phyloP scores from a whole-genome alignment of 306 rosid species.

The Trifolium fragiferum region DNA sequence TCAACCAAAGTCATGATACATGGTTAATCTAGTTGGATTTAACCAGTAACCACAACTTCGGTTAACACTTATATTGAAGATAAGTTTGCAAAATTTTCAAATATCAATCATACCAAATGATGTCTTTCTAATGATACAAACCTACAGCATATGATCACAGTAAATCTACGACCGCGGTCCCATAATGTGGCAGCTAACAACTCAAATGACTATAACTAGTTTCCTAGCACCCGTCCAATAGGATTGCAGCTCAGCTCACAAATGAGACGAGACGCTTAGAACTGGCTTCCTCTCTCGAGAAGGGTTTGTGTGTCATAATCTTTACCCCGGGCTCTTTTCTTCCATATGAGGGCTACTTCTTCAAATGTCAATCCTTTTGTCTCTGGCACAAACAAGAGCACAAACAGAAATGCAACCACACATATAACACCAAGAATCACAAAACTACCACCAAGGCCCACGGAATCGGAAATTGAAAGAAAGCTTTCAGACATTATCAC shows the following conservation, averaged over 20 bases:
- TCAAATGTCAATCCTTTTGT: slow-evolving; percentile 81
- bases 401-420: slow-evolving; percentile 59
- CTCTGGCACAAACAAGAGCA: slow-evolving; percentile 64
- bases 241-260: slow-evolving; percentile 8
- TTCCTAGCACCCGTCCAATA: neutral
- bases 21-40: neutral
- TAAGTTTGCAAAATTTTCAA: slow-evolving; percentile 14
- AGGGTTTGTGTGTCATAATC: slow-evolving; percentile 47
- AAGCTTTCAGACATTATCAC: slow-evolving; percentile 68
- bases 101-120: neutral
- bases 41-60: neutral
- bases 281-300: slow-evolving; percentile 49
- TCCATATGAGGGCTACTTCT: slow-evolving; percentile 75
- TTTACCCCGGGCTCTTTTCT: slow-evolving; percentile 62
- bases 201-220: neutral
- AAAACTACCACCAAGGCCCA: slow-evolving; percentile 67
- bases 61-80: slow-evolving; percentile 10
- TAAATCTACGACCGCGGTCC: neutral
- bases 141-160: slow-evolving; percentile 22
- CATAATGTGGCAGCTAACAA: slow-evolving; percentile 23
- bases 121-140: neutral
- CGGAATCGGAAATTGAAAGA: slow-evolving; percentile 61
- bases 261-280: neutral
- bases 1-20: neutral
- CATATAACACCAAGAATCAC: slow-evolving; percentile 62